Percentiles rank a stretch among this genome's conserved stretches.
These are phyloP conservation scores for Penicillium sp. DNA, from an alignment of 2,329 filamentous ascomycete genomes.

Conservation along the genomic window DNA sequence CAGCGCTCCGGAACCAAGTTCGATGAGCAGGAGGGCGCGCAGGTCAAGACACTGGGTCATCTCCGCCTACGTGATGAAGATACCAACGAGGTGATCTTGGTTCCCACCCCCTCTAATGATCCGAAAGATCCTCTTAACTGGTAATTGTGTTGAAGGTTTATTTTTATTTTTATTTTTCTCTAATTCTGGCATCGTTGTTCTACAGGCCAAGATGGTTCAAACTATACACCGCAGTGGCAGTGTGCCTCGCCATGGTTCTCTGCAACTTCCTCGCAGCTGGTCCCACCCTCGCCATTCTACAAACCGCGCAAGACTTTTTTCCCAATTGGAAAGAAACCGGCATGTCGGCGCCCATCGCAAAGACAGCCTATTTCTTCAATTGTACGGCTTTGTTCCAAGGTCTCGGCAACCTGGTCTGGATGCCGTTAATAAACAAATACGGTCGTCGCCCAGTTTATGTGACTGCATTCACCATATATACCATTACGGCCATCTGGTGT, in stretches of 20 bases:
- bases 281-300: conserved; percentile 57
- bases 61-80: conserved; percentile 14
- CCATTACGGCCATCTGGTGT: conserved; percentile 38
- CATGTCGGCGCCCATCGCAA: conserved; percentile 12
- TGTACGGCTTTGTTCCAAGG: conserved; percentile 58
- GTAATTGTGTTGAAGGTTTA: not conserved
- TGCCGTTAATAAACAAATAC: conserved; percentile 44
- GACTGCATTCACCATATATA: conserved; percentile 33
- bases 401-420: conserved; percentile 41
- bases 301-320: conserved; percentile 55
- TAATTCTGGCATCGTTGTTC: not conserved
- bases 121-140: conserved; percentile 18
- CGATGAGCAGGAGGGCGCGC: not conserved
- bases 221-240: conserved; percentile 49
- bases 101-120: conserved; percentile 15
- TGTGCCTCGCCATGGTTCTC: conserved; percentile 55
- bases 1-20: not conserved
- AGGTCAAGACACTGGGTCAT: conserved; percentile 14
- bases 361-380: conserved; percentile 61
- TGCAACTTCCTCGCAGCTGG: conserved; percentile 63
- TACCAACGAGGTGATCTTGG: conserved; percentile 13
- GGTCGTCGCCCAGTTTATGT: conserved; percentile 41
- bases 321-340: conserved; percentile 12
- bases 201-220: conserved; percentile 19
- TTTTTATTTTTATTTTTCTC: not conserved